Evolutionary conservation across 1,284 basidiomycete species (phyloP), one percentile per base, ranked within the genome.

Genomic region (Cutaneotrichosporon daszewskae): DNA sequence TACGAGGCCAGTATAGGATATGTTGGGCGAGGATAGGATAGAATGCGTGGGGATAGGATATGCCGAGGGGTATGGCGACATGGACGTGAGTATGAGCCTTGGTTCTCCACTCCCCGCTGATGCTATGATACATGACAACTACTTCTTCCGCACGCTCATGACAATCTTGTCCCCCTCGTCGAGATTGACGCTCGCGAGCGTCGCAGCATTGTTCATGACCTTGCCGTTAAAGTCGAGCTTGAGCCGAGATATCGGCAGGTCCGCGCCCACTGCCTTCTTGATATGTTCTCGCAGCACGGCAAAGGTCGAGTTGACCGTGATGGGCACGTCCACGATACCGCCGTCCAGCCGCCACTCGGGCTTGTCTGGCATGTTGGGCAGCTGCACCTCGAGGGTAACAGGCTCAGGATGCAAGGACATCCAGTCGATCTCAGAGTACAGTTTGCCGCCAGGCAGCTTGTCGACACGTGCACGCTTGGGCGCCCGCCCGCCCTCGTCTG

Each of bases 331-430:
- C 43, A 91, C 79, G 29, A 82, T 72, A 39, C 75, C 76, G 0
- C 91, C 91, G 59, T 94, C 81, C 44, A 95, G 76, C 61, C 90
- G 89, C 87, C 85, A 92, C 69, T 92, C 89, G 0, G 89, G 83
- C 67, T 85, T 87, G 27, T 83, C 80, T 2, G 81, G 70, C 60
- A 90, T 83, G 33, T 54, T 46, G 2, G 91, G 89, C 46, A 96
- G 75, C 64, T 91, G 87, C 5, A 95, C 76, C 29, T 77, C 76
- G 23, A 96, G 75, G 11, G 83, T 82, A 58, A 95, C 87, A 9
- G 90, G 84, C 55, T 90, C 83, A 26, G 88, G 87, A 68, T 95
- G 88, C 76, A 87, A 80, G 37, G 76, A 76, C 57, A 88, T 80
- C 90, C 90, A 95, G 65, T 91, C 86, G 45, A 64, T 59, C 51